Evolutionary conservation across 2,329 filamentous ascomycete species (phyloP), one percentile per base, ranked within the genome.

Genomic region (Dothistroma septosporum): DNA sequence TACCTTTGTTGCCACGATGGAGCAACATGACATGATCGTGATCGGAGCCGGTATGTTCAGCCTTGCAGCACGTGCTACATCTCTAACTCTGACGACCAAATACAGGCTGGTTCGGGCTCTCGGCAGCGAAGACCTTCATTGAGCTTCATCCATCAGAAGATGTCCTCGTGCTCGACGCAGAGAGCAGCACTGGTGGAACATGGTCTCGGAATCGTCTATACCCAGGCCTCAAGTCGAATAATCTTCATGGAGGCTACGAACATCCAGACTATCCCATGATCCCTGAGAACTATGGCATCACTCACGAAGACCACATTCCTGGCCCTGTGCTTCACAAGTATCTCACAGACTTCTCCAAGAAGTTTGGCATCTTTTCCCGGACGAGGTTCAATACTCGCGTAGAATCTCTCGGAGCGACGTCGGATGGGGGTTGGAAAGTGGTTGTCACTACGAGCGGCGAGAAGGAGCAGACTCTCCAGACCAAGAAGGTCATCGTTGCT

Each of bases 191-290:
- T 5, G 90, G 89, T 0, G 89, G 90, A 4, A 85, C 86, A 16
- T 92, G 89, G 89, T 83, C 85, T 70, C 71, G 32, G 60, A 64
- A 54, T 63, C 66, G 88, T 1, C 75, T 91, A 0, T 88, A 92
- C 71, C 83, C 85, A 0, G 85, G 84, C 1, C 79, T 93, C 53
- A 88, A 86, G 68, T 86, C 84, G 57, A 92, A 93, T 74, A 92
- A 92, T 69, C 82, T 90, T 71, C 73, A 87, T 11, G 88, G 89
- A 2, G 88, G 85, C 0, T 90, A 87, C 66, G 87, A 92, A 72
- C 91, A 84, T 68, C 84, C 85, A 0, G 89, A 91, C 67, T 90
- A 89, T 61, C 87, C 88, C 19, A 88, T 92, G 85, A 72, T 70
- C 3, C 63, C 67, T 1, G 74, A 74, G 2, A 65, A 77, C 5